Evolutionary conservation across 1,284 basidiomycete genomes (phyloP).

Genomic region (Fomitopsis betulina): DNA sequence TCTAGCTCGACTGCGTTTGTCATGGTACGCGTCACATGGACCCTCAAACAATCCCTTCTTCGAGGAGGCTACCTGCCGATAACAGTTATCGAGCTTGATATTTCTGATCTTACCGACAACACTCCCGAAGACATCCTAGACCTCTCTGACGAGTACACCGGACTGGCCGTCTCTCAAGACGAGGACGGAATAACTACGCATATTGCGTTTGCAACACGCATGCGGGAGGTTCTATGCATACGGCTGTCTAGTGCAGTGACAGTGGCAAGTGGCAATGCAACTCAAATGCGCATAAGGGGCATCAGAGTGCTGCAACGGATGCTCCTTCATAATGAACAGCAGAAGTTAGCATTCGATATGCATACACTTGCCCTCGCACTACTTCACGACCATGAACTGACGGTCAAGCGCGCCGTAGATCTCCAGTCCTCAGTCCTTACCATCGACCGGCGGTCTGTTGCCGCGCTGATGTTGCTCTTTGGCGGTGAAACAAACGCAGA

Average conservation of each 20-base stretch:
- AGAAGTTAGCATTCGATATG: constrained; percentile 37
- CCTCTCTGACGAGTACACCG: constrained; percentile 22
- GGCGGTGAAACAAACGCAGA: constrained; percentile 9
- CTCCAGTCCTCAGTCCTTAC: constrained; percentile 25
- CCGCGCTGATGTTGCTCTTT: constrained; percentile 1
- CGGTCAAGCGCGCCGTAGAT: constrained; percentile 42
- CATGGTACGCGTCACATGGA: constrained; percentile 3
- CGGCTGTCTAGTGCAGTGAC: constrained; percentile 4
- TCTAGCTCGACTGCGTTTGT: background rate
- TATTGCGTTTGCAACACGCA: constrained; percentile 34
- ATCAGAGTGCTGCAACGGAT: constrained; percentile 8
- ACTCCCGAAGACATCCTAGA: constrained; percentile 25
- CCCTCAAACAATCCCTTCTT: constrained; percentile 3
- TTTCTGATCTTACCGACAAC: constrained; percentile 13
- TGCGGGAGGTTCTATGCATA: constrained; percentile 27
- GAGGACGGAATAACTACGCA: constrained; percentile 26
- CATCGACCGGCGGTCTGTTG: background rate
- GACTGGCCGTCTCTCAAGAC: constrained; percentile 37
- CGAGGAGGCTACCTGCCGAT: background rate
- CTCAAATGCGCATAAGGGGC: background rate
- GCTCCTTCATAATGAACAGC: constrained; percentile 12
- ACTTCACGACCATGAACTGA: constrained; percentile 30
- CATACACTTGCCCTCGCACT: constrained; percentile 37
- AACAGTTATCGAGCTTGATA: background rate
- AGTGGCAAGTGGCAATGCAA: background rate